Conservation (phyloP, 768 basidiomycete species). For the Hypsizygus marmoreus region DNA sequence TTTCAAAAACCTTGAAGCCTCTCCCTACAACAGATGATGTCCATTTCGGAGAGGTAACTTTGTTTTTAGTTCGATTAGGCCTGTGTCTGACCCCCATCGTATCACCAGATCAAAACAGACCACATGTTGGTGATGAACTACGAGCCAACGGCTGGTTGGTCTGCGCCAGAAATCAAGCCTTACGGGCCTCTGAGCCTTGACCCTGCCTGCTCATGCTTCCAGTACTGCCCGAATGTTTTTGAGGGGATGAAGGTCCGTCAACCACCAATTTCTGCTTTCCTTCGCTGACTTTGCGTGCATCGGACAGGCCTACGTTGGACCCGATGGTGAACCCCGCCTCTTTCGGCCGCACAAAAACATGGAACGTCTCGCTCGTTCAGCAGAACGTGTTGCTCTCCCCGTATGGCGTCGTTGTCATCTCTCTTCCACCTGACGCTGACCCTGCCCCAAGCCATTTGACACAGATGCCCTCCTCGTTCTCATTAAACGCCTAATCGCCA, state of each 20-base stretch:
- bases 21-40: slow-evolving; percentile 55
- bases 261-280: neutral
- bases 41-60: slow-evolving; percentile 57
- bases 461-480: slow-evolving; percentile 65
- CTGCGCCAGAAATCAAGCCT: slow-evolving; percentile 70
- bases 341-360: slow-evolving; percentile 89
- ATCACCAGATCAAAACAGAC: slow-evolving; percentile 59
- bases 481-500: slow-evolving; percentile 69
- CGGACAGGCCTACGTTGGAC: slow-evolving; percentile 63
- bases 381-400: slow-evolving; percentile 72
- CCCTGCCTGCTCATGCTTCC: slow-evolving; percentile 76
- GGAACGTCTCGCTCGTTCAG: slow-evolving; percentile 72
- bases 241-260: slow-evolving; percentile 76
- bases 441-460: slow-evolving; percentile 60
- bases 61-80: neutral
- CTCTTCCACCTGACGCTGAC: neutral
- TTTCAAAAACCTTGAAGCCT: slow-evolving; percentile 49
- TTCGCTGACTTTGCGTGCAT: neutral
- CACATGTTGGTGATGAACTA: slow-evolving; percentile 78
- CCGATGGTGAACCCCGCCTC: slow-evolving; percentile 71
- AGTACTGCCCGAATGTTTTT: slow-evolving; percentile 85
- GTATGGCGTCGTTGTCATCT: slow-evolving; percentile 34
- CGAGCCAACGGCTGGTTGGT: slow-evolving; percentile 67
- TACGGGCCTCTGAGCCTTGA: slow-evolving; percentile 71
- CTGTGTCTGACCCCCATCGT: slow-evolving; percentile 3